Base-by-base conservation (phyloP, 495 filamentous ascomycete species). In the Amphirosellinia nigrospora region DNA sequence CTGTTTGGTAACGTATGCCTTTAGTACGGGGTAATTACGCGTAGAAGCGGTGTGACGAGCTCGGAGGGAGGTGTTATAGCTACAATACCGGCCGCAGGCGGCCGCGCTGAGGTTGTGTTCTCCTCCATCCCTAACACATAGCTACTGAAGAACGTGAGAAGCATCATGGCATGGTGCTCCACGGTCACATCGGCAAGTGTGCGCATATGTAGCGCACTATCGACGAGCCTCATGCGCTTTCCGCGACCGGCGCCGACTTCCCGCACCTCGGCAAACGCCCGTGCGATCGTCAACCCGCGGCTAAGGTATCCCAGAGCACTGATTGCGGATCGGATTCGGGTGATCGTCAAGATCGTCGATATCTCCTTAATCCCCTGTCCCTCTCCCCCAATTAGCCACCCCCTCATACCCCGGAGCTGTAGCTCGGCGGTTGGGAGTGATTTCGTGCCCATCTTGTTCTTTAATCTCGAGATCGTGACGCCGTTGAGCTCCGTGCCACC, bases 361-460 rank as follows among this genome's bases (percentile, higher is more conserved):
- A 92, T 89, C 62, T 87, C 87, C 64, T 83, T 83, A 19, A 90
- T 81, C 5, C 90, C 90, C 21, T 86, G 76, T 15, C 89, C 89
- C 55, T 87, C 73, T 13, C 78, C 73, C 6, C 90, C 90, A 52
- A 92, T 73, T 4, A 92, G 81, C 74, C 87, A 88, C 1, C 83
- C 90, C 21, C 90, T 86, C 76, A 85, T 86, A 6, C 83, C 83
- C n/a, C 79, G 80, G 41, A 88, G 81, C 66, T 89, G 87, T 6
- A 92, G 80, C 70, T 92, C 90, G 10, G 89, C 90, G 0, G 90
- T 91, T 1, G 90, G 90, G 1, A 92, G 76, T 30, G 87, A 80
- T 66, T 85, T 87, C 5, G 90, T 91, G 50, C 90, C 90, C 53
- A 91, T 80, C 70, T 91, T 92, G 70, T 84, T 84, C 72, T 92